A percentile compares a stretch with the other conserved stretches of the same genome.
These are phyloP conservation scores for Hypoxylon sp. DNA, from an alignment of 2,329 filamentous ascomycete species.

Conservation along the genomic window DNA sequence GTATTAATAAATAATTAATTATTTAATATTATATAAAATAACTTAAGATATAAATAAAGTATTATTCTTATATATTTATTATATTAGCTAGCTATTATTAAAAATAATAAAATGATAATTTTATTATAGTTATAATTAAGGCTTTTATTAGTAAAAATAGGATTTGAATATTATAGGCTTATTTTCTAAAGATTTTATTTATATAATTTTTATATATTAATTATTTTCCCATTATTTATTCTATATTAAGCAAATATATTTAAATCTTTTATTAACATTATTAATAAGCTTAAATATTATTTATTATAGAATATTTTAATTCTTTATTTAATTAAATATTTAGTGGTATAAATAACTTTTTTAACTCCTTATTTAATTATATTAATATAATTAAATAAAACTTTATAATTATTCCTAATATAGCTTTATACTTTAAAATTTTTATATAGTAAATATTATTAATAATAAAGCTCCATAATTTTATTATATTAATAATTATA, in stretches of 20 bases:
- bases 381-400: not conserved
- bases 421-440: not conserved
- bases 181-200: slow-evolving; percentile 2
- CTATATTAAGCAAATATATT: not conserved
- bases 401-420: too few species aligned
- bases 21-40: not conserved
- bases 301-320: not conserved
- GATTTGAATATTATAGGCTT: too few species aligned
- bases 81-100: not conserved
- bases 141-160: not conserved
- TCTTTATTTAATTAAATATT: slow-evolving; percentile 3
- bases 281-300: not conserved
- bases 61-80: not conserved
- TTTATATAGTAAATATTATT: slow-evolving; percentile 3
- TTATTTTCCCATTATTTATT: not conserved
- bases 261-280: not conserved
- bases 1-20: not conserved
- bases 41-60: not conserved
- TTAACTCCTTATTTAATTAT: slow-evolving; percentile 2
- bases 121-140: not conserved
- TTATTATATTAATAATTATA: slow-evolving; percentile 2
- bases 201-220: not conserved
- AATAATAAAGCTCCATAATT: not conserved
- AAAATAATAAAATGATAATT: not conserved
- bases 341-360: not conserved